Conservation (phyloP, 1,284 basidiomycete genomes). For the Caloboletus firmus region DNA sequence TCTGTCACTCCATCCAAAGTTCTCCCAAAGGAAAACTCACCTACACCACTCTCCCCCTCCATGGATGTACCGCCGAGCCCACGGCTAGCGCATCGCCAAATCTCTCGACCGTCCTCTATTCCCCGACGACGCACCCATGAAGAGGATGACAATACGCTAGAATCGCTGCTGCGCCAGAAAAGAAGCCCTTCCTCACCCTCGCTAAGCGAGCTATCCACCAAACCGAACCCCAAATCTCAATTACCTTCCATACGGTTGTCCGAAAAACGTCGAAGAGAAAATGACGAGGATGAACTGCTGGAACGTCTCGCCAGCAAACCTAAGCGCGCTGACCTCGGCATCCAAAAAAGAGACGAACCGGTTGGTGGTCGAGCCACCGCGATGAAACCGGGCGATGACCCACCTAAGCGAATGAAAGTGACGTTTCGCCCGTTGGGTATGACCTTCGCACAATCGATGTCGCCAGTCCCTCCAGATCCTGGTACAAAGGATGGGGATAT, state of each 20-base stretch:
- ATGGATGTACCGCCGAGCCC: conserved; percentile 39
- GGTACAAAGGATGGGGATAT: conserved; percentile 75
- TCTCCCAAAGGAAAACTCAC: conserved; percentile 11
- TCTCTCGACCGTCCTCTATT: conserved; percentile 36
- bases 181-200: conserved; percentile 45
- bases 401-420: conserved; percentile 76
- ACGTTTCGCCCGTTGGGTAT: conserved; percentile 57
- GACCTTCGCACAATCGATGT: conserved; percentile 31
- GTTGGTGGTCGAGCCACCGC: conserved; percentile 28
- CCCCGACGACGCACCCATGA: conserved; percentile 39
- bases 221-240: conserved; percentile 38
- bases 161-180: conserved; percentile 49
- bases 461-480: conserved; percentile 55
- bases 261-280: conserved; percentile 72
- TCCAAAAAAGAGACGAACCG: conserved; percentile 37
- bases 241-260: conserved; percentile 47
- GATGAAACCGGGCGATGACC: conserved; percentile 57
- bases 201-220: conserved; percentile 34
- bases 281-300: conserved; percentile 68
- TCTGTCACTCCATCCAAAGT: conserved; percentile 10
- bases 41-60: conserved; percentile 27
- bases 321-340: conserved; percentile 49
- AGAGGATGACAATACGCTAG: conserved; percentile 54
- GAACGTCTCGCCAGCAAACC: conserved; percentile 55
- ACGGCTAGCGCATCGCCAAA: conserved; percentile 44